Conservation (phyloP, 2,329 filamentous ascomycete genomes). For the Fusarium sp. region DNA sequence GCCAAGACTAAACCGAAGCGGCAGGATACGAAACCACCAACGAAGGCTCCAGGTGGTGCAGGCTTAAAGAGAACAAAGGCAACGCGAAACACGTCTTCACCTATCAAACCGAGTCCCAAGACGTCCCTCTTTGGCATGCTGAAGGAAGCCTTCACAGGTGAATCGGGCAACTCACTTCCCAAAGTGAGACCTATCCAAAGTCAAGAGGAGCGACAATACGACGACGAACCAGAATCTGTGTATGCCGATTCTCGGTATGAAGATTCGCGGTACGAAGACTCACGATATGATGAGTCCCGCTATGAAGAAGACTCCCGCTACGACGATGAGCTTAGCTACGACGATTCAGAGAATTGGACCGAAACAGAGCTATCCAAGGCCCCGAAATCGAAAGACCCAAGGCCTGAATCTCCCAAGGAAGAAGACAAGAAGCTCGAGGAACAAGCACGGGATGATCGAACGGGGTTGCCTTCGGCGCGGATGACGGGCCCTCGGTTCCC, state of each 20-base stretch:
- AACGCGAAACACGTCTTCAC: constrained; percentile 60
- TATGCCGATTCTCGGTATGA: constrained; percentile 38
- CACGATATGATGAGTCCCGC: constrained; percentile 15
- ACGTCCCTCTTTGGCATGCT: constrained; percentile 66
- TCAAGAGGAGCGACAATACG: constrained; percentile 53
- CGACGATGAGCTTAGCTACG: constrained; percentile 36
- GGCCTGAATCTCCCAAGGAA: constrained; percentile 34
- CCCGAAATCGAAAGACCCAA: constrained; percentile 26
- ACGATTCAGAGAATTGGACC: constrained; percentile 42
- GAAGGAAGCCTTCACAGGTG: constrained; percentile 69
- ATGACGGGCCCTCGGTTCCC: constrained; percentile 49
- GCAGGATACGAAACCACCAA: constrained; percentile 31
- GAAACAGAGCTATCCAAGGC: constrained; percentile 38
- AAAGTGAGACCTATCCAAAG: constrained; percentile 60
- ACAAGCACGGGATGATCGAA: constrained; percentile 23
- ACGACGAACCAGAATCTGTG: constrained; percentile 40
- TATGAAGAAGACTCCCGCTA: constrained; percentile 32
- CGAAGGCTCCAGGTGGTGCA: constrained; percentile 43
- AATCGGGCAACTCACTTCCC: constrained; percentile 60
- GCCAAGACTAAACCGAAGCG: constrained; percentile 32
- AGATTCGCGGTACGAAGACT: constrained; percentile 31
- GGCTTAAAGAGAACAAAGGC: constrained; percentile 64
- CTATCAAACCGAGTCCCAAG: constrained; percentile 58
- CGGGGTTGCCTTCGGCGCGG: constrained; percentile 36
- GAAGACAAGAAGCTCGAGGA: constrained; percentile 32